Base-by-base conservation (phyloP, 116 monocot species). In the Thalassia testudinum region DNA sequence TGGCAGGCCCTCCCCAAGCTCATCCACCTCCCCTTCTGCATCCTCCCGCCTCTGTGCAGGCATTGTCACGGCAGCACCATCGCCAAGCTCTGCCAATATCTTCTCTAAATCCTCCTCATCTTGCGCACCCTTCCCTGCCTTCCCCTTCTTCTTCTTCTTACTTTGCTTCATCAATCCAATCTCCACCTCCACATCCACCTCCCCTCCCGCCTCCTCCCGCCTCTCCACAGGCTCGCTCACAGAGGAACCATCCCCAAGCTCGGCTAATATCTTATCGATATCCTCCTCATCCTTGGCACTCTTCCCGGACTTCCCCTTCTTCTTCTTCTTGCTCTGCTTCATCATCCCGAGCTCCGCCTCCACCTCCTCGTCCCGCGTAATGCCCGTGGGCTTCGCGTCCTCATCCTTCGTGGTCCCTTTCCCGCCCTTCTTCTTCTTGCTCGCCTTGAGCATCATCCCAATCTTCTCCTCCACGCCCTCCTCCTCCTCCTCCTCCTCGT, bases 91-190 rank as follows among this genome's bases (percentile, higher is more conserved):
- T 29, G 77, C 67, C 23, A 82, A 51, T 12, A 77, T 60, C 61
- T 74, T 7, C 54, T 57, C 21, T 2, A 45, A 45, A 45, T 87
- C 87, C 24, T 82, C 79, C 61, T 82, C 83, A 58, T 82, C 79
- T 38, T 73, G 68, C 1, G 51, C 66, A 57, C 65, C 71, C 53
- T 71, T 71, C 21, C 76, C 88, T 37, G 69, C 54, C 61, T 87
- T 87, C 58, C 78, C 76, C 64, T 86, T 86, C 56, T 86, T 81
- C 63, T 81, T 86, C 60, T 86, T 86, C 52, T 81, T 69, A 37
- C 65, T 64, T 68, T 51, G 72, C 45, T 74, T 67, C 53, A 51
- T 47, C 18, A 21, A 21, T 16, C 16, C 28, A 24, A 26, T 27
- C 30, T 65, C 61, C 18, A 56, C 67, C 51, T 52, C 44, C 72